phyloP scores from a whole-genome alignment of 441 rosid species.

The Omphalea diandra region DNA sequence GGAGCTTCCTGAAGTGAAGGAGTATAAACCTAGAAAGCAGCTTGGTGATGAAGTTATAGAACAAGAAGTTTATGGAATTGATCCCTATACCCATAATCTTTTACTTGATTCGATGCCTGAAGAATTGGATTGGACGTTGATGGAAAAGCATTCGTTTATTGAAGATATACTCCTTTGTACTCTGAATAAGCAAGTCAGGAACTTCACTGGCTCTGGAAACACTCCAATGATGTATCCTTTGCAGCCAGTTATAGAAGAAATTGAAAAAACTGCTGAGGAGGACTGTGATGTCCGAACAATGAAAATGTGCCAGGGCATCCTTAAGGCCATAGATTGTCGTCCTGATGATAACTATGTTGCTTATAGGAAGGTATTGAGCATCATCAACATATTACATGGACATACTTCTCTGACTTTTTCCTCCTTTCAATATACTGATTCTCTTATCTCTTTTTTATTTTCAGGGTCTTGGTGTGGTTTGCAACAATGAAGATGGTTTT shows the following conservation, averaged over 20 bases:
- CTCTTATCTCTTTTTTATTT: constrained; percentile 12
- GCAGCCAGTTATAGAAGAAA: constrained; percentile 85
- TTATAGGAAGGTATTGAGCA: constrained; percentile 77
- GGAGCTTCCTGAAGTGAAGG: constrained; percentile 99
- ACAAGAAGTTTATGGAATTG: constrained; percentile 99
- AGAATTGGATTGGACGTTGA: constrained; percentile 77
- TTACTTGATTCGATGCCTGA: constrained; percentile 98
- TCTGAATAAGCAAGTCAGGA: constrained; percentile 83
- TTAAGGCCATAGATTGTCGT: constrained; percentile 87
- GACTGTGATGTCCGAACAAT: constrained; percentile 65
- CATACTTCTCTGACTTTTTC: constrained; percentile 5
- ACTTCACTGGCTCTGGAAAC: constrained; percentile 83
- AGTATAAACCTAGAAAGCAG: constrained; percentile 87
- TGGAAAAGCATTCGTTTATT: constrained; percentile 78
- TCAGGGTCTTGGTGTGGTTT: constrained; percentile 99
- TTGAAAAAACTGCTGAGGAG: constrained; percentile 64
- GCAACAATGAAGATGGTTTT: constrained; percentile 95
- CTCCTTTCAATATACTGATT: constrained; percentile 22
- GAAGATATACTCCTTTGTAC: constrained; percentile 87
- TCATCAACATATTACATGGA: constrained; percentile 3
- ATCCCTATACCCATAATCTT: constrained; percentile 97
- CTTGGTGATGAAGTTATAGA: constrained; percentile 93
- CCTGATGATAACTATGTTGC: constrained; percentile 96
- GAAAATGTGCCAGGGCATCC: constrained; percentile 74
- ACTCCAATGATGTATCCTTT: constrained; percentile 91